phyloP scores from a whole-genome alignment of 2,329 filamentous ascomycete species.

The Colletotrichum magnum region DNA sequence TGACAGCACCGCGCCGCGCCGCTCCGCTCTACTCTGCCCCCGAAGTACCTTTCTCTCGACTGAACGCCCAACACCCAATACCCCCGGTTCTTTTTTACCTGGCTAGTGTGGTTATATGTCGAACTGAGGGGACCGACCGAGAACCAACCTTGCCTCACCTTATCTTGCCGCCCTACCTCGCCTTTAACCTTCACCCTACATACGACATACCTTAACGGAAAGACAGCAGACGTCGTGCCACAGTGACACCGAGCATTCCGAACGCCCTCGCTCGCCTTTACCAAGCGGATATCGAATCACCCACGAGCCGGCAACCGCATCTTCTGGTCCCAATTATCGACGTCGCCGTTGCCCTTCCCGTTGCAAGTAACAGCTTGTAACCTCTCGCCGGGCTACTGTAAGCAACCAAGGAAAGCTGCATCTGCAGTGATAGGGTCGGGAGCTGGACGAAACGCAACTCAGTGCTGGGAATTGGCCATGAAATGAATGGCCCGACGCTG shows the following conservation, averaged over 20 bases:
- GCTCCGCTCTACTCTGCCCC: background rate
- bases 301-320: conserved; percentile 15
- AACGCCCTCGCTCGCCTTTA: conserved; percentile 30
- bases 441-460: background rate
- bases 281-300: conserved; percentile 17
- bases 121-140: conserved; percentile 19
- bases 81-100: conserved; percentile 15
- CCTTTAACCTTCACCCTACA: conserved; percentile 6
- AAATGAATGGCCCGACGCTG: conserved; percentile 53
- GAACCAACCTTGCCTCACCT: conserved; percentile 23
- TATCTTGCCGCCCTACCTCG: conserved; percentile 14
- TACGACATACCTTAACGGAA: conserved; percentile 6
- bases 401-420: conserved; percentile 16
- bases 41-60: background rate
- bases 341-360: conserved; percentile 17
- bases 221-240: conserved; percentile 36
- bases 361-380: conserved; percentile 21
- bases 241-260: conserved; percentile 40
- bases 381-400: conserved; percentile 1
- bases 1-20: conserved; percentile 6
- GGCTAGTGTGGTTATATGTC: conserved; percentile 13
- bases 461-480: conserved; percentile 46
- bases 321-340: conserved; percentile 14
- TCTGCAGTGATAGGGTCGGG: conserved; percentile 20
- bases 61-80: background rate